Evolutionary conservation across 2,329 filamentous ascomycete genomes (phyloP), one percentile per base, ranked within the genome.

Genomic region (Aureobasidium sp.): DNA sequence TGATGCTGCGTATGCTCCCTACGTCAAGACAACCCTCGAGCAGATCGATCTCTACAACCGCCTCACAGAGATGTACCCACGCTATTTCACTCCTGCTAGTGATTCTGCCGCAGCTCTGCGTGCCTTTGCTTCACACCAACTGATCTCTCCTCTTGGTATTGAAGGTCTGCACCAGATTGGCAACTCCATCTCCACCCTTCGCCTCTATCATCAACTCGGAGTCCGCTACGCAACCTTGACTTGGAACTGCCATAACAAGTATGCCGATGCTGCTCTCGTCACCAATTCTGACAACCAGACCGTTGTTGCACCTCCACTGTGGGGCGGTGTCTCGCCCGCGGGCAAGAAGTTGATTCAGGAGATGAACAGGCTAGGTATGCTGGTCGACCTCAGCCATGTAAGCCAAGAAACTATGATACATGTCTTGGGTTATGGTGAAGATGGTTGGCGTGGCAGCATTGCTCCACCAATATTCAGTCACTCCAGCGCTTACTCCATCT

Each of bases 151-250:
- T 0, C 77, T 93, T 4, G 90, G 87, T 2, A 85, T 95, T 58
- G 91, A 96, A 76, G 93, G 93, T 3, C 82, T 97, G 8, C 93
- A 97, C 71, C 93, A 96, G 70, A 95, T 97, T 68, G 92, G 91
- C 63, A 96, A 97, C 76, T 89, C 86, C 0, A 79, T 87, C 27
- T 82, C 88, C 44, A 91, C 86, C 61, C 79, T 97, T 10, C 86
- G 93, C 7, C 80, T 84, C 27, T 96, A 87, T 74, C 80, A 94
- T 73, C 78, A 82, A 2, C 80, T 96, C 2, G 93, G 93, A 1
- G 91, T 92, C 5, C 86, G 91, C 55, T 97, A 97, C 70, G 87
- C 87, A 20, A 97, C 92, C 0, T 78, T 97, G 17, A 96, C 90
- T 1, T 93, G 96, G 79, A 96, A 96, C 74, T 97, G 92, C 76